Base-by-base conservation (phyloP, 2,329 filamentous ascomycete genomes). In the Aspergillus sclerotialis region DNA sequence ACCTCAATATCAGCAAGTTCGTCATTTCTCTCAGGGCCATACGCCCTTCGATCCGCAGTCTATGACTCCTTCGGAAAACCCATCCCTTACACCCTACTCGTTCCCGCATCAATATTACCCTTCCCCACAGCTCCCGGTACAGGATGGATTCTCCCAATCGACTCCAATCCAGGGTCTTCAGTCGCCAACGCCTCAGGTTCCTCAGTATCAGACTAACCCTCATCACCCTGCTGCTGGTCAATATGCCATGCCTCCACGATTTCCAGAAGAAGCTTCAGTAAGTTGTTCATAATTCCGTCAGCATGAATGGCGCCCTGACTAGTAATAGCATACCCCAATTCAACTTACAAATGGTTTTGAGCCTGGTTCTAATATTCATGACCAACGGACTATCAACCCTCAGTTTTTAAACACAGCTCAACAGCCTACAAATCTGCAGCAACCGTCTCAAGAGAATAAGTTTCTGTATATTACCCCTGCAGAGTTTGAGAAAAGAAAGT, bases 381-480 rank as follows among this genome's bases (percentile, higher is more conserved):
- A 50, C 28, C 54, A 60, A 35, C 56, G 52, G 19, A 64, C 61
- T 4, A 65, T 65, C 30, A 56, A 65, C 31, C 62, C 62, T 0
- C 60, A 61, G 19, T 64, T 58, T 25, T 50, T 65, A 5, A 56
- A 54, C 16, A 38, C 53, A 7, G 24, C 49, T 4, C 49, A 50
- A 21, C 47, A 57, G 32, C 32, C 44, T 11, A 31, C 45, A 11
- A 49, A 36, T 14, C 54, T 48, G 12, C 35, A 45, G 25, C 49
- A 49, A 15, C 17, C 44, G 11, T 23, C 40, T n/a, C 39, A 55
- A 4, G 40, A 49, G n/a, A 53, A 48, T 36, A 45, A 46, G 12
- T 54, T 53, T 27, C 36, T 58, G 7, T 59, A 55, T 26, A 37
- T 49, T 28, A 52, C 46, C 3, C 48, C 50, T 10, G 33, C 45